Conservation (phyloP, 352 stramenopile genomes). For the Blastocystis sp. region DNA sequence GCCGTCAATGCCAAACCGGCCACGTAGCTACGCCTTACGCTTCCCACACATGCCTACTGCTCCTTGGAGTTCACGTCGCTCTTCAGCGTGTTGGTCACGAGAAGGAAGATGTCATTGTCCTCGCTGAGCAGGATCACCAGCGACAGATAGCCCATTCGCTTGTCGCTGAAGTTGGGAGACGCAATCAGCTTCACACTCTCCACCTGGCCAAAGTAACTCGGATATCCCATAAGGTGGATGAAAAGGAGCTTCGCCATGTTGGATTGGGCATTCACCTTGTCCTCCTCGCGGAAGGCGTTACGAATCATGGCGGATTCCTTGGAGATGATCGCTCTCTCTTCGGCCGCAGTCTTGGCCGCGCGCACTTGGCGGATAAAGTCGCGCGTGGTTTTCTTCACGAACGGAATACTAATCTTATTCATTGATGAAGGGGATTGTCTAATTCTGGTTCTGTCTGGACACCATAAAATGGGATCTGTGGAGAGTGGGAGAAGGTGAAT, state of each 20-base stretch:
- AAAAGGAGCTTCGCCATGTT: constrained; percentile 99
- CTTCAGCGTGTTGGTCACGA: constrained; percentile 99
- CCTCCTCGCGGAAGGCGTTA: constrained; percentile 95
- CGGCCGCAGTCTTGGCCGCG: constrained; percentile 79
- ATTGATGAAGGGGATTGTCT: not conserved
- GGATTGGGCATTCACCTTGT: constrained; percentile 91
- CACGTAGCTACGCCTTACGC: constrained; percentile 80
- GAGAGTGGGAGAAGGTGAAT: too few relatives aligned
- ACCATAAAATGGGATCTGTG: too few relatives aligned
- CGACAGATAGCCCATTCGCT: constrained; percentile 84
- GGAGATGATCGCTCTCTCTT: constrained; percentile 95
- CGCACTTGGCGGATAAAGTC: constrained; percentile 68
- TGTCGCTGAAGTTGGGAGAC: constrained; percentile 95
- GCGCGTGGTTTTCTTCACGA: constrained; percentile 65
- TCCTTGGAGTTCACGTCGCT: constrained; percentile 48
- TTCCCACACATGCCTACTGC: constrained; percentile 80
- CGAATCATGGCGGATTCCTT: constrained; percentile 98
- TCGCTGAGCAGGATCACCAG: constrained; percentile 96
- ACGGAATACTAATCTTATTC: constrained; percentile 69
- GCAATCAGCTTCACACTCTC: constrained; percentile 99
- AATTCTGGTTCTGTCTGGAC: too few relatives aligned
- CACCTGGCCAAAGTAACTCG: constrained; percentile 98
- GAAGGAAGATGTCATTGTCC: constrained; percentile 96
- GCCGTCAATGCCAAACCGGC: constrained; percentile 90
- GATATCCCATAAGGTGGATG: constrained; percentile 99